These are phyloP conservation scores for Phytophthora aleatoria DNA, from an alignment of 352 stramenopile species.

Conservation along the genomic window DNA sequence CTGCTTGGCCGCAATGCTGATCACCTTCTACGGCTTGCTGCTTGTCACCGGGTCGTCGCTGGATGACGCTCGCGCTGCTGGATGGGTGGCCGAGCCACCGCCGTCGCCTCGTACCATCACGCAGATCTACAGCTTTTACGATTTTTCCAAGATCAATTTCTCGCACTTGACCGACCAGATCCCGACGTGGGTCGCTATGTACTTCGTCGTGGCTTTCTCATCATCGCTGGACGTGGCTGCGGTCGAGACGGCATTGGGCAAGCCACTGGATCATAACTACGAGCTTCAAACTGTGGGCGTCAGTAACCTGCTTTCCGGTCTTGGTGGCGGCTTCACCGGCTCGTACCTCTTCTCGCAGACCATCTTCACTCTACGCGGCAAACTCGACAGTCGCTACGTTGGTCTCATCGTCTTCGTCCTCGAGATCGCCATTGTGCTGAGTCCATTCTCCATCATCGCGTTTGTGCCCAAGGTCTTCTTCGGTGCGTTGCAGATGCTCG, in stretches of 20 bases:
- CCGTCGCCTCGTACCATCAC: constrained; percentile 58
- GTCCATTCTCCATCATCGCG: constrained; percentile 94
- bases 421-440: constrained; percentile 78
- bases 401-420: constrained; percentile 81
- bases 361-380: constrained; percentile 86
- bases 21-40: constrained; percentile 85
- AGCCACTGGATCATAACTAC: constrained; percentile 95
- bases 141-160: constrained; percentile 67
- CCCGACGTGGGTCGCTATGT: constrained; percentile 96
- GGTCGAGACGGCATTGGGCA: constrained; percentile 96
- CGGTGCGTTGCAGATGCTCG: constrained; percentile 95
- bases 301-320: constrained; percentile 95
- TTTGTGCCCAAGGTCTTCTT: constrained; percentile 99
- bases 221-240: constrained; percentile 97
- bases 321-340: constrained; percentile 97
- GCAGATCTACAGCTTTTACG: constrained; percentile 85
- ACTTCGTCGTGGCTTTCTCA: constrained; percentile 98
- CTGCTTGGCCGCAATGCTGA: constrained; percentile 91
- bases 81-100: constrained; percentile 91
- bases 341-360: constrained; percentile 99
- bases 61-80: constrained; percentile 88
- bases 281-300: constrained; percentile 96
- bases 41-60: constrained; percentile 70
- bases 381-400: constrained; percentile 72
- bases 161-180: constrained; percentile 71